Evolutionary conservation across 1,139 yeast species (phyloP).

Genomic region (Magnusiomyces starmeri): DNA sequence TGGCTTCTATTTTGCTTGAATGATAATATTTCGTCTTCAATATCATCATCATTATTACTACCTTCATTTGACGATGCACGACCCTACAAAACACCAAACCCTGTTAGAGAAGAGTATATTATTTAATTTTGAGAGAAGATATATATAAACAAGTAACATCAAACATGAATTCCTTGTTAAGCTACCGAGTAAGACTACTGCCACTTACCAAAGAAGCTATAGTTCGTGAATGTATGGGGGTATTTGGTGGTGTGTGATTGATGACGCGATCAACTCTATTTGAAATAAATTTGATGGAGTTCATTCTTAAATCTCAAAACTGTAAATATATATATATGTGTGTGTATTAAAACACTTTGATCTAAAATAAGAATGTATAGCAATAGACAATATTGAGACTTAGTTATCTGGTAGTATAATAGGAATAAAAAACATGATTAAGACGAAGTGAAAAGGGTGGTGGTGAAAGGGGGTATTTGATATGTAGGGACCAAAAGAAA

Average conservation of each 20-base stretch:
- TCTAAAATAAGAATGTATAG: background rate
- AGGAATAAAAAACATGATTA: too few relatives aligned
- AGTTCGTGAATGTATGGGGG: conserved; percentile 13
- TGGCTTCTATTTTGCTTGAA: background rate
- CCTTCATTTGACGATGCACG: too few relatives aligned
- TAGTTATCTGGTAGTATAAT: too few relatives aligned
- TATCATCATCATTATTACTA: background rate
- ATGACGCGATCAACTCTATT: conserved; percentile 30
- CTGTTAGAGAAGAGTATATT: too few relatives aligned
- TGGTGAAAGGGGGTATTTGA: background rate
- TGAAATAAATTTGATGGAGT: conserved; percentile 31
- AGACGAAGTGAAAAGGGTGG: too few relatives aligned
- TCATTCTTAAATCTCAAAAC: conserved; percentile 24
- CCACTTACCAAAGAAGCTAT: conserved; percentile 9
- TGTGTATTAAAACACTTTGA: background rate
- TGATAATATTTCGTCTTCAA: background rate
- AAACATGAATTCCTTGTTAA: too few relatives aligned
- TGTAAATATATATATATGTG: too few relatives aligned
- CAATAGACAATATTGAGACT: too few relatives aligned
- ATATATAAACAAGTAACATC: too few relatives aligned
- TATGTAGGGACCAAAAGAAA: background rate
- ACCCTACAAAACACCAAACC: too few relatives aligned
- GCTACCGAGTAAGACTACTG: too few relatives aligned
- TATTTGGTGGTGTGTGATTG: conserved; percentile 20
- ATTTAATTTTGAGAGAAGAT: too few relatives aligned